These are phyloP conservation scores for Thuidium tamariscinum DNA, from an alignment of 225 moss, liverwort and hornwort species.

Conservation along the genomic window DNA sequence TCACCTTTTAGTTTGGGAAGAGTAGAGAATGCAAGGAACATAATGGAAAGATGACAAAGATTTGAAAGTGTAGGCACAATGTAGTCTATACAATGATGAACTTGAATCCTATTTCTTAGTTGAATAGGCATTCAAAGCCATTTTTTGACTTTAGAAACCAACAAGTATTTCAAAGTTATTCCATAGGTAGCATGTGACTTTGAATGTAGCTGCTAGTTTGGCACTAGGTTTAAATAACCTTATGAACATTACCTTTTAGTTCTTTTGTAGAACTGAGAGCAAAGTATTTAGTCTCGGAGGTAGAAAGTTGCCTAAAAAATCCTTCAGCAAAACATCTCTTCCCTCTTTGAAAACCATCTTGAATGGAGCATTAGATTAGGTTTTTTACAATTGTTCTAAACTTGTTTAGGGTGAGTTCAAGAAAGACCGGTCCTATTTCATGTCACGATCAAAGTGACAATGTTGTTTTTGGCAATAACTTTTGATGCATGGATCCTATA, in stretches of 20 bases:
- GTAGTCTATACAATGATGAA: not conserved
- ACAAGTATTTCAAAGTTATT: not conserved
- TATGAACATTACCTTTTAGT: not conserved
- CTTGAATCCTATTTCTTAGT: not conserved
- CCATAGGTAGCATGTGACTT: not conserved
- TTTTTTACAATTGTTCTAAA: no score
- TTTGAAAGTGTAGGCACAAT: not conserved
- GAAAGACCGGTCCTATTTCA: no score
- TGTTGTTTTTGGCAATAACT: no score
- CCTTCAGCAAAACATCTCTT: not conserved
- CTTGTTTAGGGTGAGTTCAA: no score
- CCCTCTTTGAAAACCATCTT: not conserved
- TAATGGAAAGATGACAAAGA: not conserved
- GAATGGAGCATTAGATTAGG: not conserved
- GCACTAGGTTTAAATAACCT: not conserved
- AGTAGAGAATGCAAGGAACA: not conserved
- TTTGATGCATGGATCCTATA: no score
- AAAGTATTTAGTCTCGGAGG: not conserved
- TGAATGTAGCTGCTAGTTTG: not conserved
- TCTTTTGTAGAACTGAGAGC: not conserved
- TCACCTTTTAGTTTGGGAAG: not conserved
- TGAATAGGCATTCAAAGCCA: not conserved
- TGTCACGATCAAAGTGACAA: no score
- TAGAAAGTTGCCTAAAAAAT: not conserved
- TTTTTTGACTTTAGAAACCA: not conserved